These are phyloP conservation scores for Telopea speciosissima DNA, from an alignment of 177 flowering plant species.

Conservation along the genomic window DNA sequence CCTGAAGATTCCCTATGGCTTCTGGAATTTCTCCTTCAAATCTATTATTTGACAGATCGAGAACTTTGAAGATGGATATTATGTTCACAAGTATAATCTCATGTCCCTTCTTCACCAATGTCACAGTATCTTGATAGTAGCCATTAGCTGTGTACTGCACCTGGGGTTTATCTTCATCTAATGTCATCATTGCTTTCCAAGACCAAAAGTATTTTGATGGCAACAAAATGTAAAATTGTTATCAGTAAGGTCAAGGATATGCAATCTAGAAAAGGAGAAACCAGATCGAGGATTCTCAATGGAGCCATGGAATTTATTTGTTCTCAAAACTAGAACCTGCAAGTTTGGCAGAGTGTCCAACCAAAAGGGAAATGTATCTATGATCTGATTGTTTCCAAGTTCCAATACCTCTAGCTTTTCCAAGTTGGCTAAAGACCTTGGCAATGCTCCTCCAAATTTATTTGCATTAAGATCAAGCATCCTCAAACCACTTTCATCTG, in stretches of 20 bases:
- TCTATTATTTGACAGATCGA: slow-evolving; percentile 2
- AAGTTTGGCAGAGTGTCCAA: not conserved
- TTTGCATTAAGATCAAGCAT: slow-evolving; percentile 1
- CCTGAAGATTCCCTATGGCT: not conserved
- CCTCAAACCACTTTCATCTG: not conserved
- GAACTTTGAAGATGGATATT: not conserved
- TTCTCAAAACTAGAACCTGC: not conserved
- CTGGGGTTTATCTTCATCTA: not conserved
- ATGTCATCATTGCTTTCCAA: not conserved
- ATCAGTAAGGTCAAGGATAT: slow-evolving; percentile 1
- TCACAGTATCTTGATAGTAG: not conserved
- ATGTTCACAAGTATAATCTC: not conserved
- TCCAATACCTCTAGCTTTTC: not conserved
- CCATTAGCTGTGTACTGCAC: not conserved
- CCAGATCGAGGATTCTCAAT: not conserved
- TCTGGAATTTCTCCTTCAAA: slow-evolving; percentile 3
- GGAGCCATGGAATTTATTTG: slow-evolving; percentile 2
- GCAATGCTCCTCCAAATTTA: not conserved
- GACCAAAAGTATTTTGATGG: not conserved
- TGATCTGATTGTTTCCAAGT: slow-evolving; percentile 6
- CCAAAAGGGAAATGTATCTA: slow-evolving; percentile 5
- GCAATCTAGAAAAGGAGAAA: not conserved
- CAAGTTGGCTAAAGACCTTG: slow-evolving; percentile 1
- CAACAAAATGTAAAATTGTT: not conserved
- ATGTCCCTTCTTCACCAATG: not conserved